Evolutionary conservation across 176 grass and related monocot genomes (phyloP).

Genomic region (Saccharum spontaneum): DNA sequence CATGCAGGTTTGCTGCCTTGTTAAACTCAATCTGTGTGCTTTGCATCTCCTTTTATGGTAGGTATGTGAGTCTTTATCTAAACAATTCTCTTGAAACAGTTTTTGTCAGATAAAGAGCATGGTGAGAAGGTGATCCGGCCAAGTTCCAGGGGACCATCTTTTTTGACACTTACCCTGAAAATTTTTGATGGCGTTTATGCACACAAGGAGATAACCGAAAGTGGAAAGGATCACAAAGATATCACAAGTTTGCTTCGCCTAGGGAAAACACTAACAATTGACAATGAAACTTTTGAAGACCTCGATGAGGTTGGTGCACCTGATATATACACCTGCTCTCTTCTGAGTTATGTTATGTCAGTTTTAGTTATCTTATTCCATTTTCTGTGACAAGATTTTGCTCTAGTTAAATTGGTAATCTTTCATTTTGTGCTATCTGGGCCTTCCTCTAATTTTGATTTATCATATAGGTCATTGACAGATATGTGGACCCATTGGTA

Average conservation of each 20-base stretch:
- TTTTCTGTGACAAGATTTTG: not conserved
- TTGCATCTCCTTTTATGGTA: not conserved
- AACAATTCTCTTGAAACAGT: constrained; percentile 51
- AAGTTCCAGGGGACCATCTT: constrained; percentile 81
- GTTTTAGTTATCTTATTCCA: not conserved
- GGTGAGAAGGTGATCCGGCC: constrained; percentile 90
- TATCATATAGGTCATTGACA: constrained; percentile 78
- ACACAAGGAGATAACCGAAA: constrained; percentile 93
- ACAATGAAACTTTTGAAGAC: constrained; percentile 96
- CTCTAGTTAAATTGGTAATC: not conserved
- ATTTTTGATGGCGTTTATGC: constrained; percentile 89
- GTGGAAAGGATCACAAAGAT: constrained; percentile 94
- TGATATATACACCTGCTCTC: not conserved
- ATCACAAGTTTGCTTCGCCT: constrained; percentile 95
- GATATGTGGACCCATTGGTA: constrained; percentile 95
- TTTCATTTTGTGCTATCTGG: not conserved
- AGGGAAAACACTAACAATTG: constrained; percentile 85
- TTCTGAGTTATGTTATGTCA: not conserved
- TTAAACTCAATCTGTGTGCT: not conserved
- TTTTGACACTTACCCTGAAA: constrained; percentile 88
- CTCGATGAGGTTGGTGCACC: constrained; percentile 82
- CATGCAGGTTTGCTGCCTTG: constrained; percentile 59
- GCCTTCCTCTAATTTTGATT: constrained; percentile 9
- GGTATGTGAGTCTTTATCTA: not conserved
- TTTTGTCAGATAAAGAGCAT: constrained; percentile 79